Evolutionary conservation across 345 rosid genomes (phyloP), one percentile per base, ranked within the genome.

Genomic region (Arabis alpina): DNA sequence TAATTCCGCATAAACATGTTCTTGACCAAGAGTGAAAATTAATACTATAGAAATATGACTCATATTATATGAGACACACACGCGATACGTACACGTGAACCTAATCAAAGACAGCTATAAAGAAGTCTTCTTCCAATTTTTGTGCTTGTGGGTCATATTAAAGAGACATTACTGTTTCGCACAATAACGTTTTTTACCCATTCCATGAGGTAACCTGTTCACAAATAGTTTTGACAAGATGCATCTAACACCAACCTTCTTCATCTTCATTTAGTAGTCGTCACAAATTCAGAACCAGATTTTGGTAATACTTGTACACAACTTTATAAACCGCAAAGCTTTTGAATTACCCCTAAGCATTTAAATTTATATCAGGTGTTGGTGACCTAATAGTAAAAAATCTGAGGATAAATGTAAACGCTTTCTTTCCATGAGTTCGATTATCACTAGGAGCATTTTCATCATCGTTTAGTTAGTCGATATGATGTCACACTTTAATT

Each of bases 161-260:
- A 34, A 70, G 52, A 70, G 42, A 48, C 55, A 16, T 48, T 19
- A 19, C 27, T 47, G 54, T 62, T 48, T 63, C 40, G 42, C 54
- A 14, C 42, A 11, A 45, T 11, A 50, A 32, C 6, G 6, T 43
- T 39, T 64, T 37, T 64, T 37, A 24, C 58, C 25, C 25, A 51
- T 64, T 50, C 70, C 70, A 40, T 64, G 23, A 50, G 37, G 8
- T 24, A 32, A 61, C 54, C 3, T 63, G 68, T 34, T 63, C 16
- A 48, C 30, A 16, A 48, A 7, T 19, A 48, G 28, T 41, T 59
- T 25, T 4, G 2, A 15, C 13, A n/a, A 53, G 37, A 53, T 27
- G 3, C 2, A 28, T 27, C 23, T 19, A 19, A 53, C 6, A 5
- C 1, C 40, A 36, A 36, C 40, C 10, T 13, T 53, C 27, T 15